These are phyloP conservation scores for Sclerotinia trifoliorum DNA, from an alignment of 2,329 filamentous ascomycete species.

Conservation along the genomic window DNA sequence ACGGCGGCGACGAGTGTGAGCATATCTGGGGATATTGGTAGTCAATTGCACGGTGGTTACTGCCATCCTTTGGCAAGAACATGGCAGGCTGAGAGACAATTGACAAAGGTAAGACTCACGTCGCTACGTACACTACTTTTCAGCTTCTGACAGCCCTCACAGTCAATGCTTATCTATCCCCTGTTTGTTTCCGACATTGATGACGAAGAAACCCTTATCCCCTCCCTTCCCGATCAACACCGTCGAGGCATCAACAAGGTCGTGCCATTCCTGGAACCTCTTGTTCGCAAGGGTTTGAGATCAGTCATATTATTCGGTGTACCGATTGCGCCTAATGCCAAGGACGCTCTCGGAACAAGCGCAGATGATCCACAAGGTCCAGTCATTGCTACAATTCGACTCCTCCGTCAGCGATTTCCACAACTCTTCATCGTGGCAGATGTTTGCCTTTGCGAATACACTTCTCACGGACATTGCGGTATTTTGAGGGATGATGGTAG, in stretches of 20 bases:
- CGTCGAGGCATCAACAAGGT: slow-evolving; percentile 86
- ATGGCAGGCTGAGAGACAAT: slow-evolving; percentile 81
- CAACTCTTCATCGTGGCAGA: slow-evolving; percentile 88
- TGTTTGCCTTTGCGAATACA: slow-evolving; percentile 98
- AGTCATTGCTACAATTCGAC: slow-evolving; percentile 81
- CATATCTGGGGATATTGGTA: slow-evolving; percentile 73
- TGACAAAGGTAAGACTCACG: slow-evolving; percentile 67
- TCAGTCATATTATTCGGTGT: slow-evolving; percentile 97
- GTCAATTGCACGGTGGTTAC: slow-evolving; percentile 80
- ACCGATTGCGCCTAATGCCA: slow-evolving; percentile 73
- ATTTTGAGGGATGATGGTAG: slow-evolving; percentile 91
- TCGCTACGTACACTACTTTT: slow-evolving; percentile 1
- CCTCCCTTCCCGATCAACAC: slow-evolving; percentile 86
- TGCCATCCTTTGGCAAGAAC: slow-evolving; percentile 74
- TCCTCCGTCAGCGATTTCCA: slow-evolving; percentile 82
- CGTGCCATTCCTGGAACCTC: slow-evolving; percentile 77
- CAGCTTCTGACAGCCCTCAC: slow-evolving; percentile 26
- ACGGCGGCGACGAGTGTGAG: slow-evolving; percentile 67
- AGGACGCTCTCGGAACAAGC: slow-evolving; percentile 87
- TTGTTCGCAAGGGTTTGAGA: slow-evolving; percentile 84
- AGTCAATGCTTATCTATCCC: slow-evolving; percentile 99
- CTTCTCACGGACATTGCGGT: slow-evolving; percentile 94
- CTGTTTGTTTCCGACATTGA: slow-evolving; percentile 94
- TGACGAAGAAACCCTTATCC: slow-evolving; percentile 86
- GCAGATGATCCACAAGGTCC: slow-evolving; percentile 93